Evolutionary conservation across 192 early-diverging fungal genomes (phyloP), one percentile per base, ranked within the genome.

Genomic region (Entrophospora sp.): DNA sequence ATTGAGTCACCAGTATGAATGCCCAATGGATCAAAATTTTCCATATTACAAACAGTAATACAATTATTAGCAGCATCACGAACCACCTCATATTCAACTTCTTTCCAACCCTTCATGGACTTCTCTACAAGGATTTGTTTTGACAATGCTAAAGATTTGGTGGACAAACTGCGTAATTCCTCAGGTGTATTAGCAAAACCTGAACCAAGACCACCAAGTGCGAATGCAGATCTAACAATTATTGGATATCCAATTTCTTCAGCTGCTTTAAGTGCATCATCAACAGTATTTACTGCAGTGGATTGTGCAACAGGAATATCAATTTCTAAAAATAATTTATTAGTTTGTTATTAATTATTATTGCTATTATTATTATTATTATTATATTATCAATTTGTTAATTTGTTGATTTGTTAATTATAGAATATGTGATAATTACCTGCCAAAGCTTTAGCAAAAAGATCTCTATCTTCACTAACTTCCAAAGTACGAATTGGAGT

Each of bases 1-100:
- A 98, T 98, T 13, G 94, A 96, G 71, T 98, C 96, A 55, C 96
- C 96, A n/a, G 96, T 98, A 73, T 98, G 96, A 65, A 95, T 96
- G 49, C 96, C 96, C 28, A 98, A 84, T 40, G 96, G 96, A 71
- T 98, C 96, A 85, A 98, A 98, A 87, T 98, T 98, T 76, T 98
- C 94, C 96, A 98, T 98, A 76, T 98, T 96, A 81, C 94, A 98
- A 53, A 98, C 96, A 25, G 96, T 98, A 69, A 98, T 96, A 76
- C 96, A 98, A 81, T 98, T 98, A 79, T 98, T 87, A 25, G 81
- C 75, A 68, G 84, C 83, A 75, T 98, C 96, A 46, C 96, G 87
- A 6, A 98, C 96, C 38, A 98, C 96, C 75, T 98, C 96, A 73
- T 98, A 95, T 76, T 98, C 96, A 43, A 98, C 86, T 80, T 98